A percentile compares a stretch with the other conserved stretches of the same genome.
Evolutionary conservation across 2,329 filamentous ascomycete species (phyloP).

Genomic region (Macrophomina tecta): DNA sequence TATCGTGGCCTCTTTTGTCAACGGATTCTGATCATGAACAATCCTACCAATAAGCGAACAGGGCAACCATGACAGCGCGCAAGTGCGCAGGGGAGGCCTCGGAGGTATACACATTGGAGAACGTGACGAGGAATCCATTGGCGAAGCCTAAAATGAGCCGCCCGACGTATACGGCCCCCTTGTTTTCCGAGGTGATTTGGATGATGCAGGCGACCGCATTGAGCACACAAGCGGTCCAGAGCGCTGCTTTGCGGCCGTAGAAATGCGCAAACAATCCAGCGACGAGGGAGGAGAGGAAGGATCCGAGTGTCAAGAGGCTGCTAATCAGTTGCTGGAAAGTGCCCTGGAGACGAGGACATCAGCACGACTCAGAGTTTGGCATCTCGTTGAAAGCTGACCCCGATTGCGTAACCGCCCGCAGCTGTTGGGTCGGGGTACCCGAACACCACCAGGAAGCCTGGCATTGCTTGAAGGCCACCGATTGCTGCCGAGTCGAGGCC

Average conservation of each 20-base stretch:
- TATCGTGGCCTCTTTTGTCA: conserved; percentile 3
- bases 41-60: conserved; percentile 56
- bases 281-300: conserved; percentile 57
- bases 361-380: background rate
- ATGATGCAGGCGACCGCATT: conserved; percentile 47
- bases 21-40: conserved; percentile 29
- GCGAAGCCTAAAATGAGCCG: conserved; percentile 45
- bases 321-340: conserved; percentile 61
- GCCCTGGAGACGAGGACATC: conserved; percentile 37
- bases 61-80: conserved; percentile 50
- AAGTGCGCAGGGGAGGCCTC: conserved; percentile 46
- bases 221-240: conserved; percentile 57
- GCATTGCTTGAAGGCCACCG: conserved; percentile 57
- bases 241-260: conserved; percentile 53
- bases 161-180: conserved; percentile 49
- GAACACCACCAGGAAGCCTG: conserved; percentile 58
- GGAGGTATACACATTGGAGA: conserved; percentile 56
- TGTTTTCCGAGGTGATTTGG: conserved; percentile 33
- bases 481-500: conserved; percentile 57
- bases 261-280: conserved; percentile 56
- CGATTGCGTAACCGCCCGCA: conserved; percentile 49
- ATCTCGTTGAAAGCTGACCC: conserved; percentile 38
- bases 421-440: conserved; percentile 52
- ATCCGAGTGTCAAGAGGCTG: conserved; percentile 59
- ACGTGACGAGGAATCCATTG: conserved; percentile 59